phyloP scores from a whole-genome alignment of 371 early-diverging fungal species.

The Amoeboaphelidium protococcarum region DNA sequence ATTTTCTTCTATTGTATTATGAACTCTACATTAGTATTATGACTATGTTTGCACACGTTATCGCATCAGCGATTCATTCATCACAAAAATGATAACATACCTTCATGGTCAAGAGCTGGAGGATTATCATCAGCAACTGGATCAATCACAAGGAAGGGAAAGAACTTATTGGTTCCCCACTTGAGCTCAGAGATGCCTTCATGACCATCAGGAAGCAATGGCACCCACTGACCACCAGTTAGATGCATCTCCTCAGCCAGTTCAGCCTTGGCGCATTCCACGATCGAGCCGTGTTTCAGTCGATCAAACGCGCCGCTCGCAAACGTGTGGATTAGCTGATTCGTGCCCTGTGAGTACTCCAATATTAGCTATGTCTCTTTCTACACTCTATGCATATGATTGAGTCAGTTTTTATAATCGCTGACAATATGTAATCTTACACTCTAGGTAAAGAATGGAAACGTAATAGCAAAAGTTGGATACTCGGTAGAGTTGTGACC shows the following conservation, averaged over 20 bases:
- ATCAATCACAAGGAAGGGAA: constrained; percentile 28
- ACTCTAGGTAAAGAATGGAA: background rate
- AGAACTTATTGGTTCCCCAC: constrained; percentile 32
- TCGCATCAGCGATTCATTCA: no score
- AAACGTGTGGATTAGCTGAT: constrained; percentile 29
- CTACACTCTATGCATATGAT: background rate
- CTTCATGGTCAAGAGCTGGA: constrained; percentile 24
- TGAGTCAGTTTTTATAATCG: no score
- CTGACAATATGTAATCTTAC: no score
- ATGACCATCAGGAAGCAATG: constrained; percentile 18
- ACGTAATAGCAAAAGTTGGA: background rate
- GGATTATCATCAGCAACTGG: constrained; percentile 21
- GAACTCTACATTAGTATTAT: no score
- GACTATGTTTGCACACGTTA: no score
- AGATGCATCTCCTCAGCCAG: constrained; percentile 31
- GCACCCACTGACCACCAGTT: constrained; percentile 21
- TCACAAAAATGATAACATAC: constrained; percentile 18
- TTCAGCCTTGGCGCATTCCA: constrained; percentile 8
- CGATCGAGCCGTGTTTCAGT: constrained; percentile 20
- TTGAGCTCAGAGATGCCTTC: constrained; percentile 30
- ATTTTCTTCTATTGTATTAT: constrained; percentile 15
- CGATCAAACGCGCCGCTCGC: constrained; percentile 26
- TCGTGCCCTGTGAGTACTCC: constrained; percentile 33
- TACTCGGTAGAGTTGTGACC: background rate
- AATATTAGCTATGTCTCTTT: constrained; percentile 25